Evolutionary conservation across 2,329 filamentous ascomycete species (phyloP), one percentile per base, ranked within the genome.

Genomic region (Aspergillus alliaceus): DNA sequence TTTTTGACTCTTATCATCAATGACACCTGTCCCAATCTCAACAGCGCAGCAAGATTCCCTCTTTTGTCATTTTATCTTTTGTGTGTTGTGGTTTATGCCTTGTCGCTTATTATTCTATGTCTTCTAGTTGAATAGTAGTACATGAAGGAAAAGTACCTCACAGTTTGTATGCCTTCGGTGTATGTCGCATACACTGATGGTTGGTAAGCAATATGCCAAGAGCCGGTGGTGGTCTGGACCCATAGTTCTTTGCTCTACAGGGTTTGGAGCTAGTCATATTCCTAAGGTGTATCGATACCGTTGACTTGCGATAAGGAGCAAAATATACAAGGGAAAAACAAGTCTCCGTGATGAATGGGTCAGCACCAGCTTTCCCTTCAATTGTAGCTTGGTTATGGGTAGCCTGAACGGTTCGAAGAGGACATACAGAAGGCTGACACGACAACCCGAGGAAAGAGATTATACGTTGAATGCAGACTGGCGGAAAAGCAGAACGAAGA

Each of bases 41-140:
- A 66, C 71, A 73, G 68, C 70, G 69, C 71, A 71, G 69, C 71
- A 73, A 74, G 69, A 74, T 72, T 74, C 71, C 71, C 71, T 73
- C 69, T 73, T 69, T 69, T 67, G 66, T 66, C 58, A 52, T 69
- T 65, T 66, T 61, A 60, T 65, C 57, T 64, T 66, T 69, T 65
- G 62, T 66, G 61, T 64, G 62, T 64, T 59, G 57, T 67, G 60
- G 62, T 59, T 62, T 58, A 63, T 65, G 62, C 67, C 57, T 60
- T 69, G 61, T 66, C 56, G 54, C 59, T 64, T 63, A 61, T 62
- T 60, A 56, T 65, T 65, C 53, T 56, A 59, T 69, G 57, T 69
- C 60, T 70, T 58, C 40, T 65, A 69, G 58, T 64, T 64, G 59
- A 64, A 69, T 71, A 67, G 61, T 64, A 63, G 66, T 72, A 63